phyloP scores from a whole-genome alignment of 345 rosid species.

The Melastoma malabathricum region DNA sequence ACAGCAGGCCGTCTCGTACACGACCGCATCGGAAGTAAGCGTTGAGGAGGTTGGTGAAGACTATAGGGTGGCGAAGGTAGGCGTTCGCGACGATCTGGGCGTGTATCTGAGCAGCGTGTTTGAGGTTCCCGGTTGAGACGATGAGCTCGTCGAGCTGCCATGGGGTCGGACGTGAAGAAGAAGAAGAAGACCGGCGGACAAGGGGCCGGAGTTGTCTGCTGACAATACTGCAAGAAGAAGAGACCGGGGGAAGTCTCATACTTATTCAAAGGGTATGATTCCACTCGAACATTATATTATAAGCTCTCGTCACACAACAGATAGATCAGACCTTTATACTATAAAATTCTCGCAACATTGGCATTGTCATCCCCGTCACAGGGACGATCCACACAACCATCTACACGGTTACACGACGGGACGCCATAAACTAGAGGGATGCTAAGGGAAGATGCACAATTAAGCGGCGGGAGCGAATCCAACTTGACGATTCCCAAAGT shows the following conservation, averaged over 20 bases:
- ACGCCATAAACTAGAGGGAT: not conserved
- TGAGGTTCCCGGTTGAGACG: conserved; percentile 11
- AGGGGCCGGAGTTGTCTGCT: no score
- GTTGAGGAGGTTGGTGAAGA: conserved; percentile 31
- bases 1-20: conserved; percentile 11
- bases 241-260: conserved; percentile 2
- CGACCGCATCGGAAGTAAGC: conserved; percentile 18
- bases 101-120: conserved; percentile 21
- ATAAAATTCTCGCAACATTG: no score
- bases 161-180: conserved; percentile 6
- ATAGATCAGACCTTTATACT: no score
- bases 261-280: not conserved
- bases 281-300: no score
- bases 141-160: conserved; percentile 16
- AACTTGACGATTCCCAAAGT: conserved; percentile 40
- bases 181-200: no score
- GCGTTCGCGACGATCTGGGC: conserved; percentile 20
- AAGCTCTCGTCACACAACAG: no score
- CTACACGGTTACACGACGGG: no score
- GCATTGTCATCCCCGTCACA: no score
- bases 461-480: conserved; percentile 63
- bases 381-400: no score
- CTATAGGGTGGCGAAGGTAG: conserved; percentile 11
- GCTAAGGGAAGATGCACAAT: not conserved
- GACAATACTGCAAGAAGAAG: no score